A percentile compares a stretch with the other conserved stretches of the same genome.
These are phyloP conservation scores for Phlebiopsis gigantea DNA, from an alignment of 768 basidiomycete genomes.

Conservation along the genomic window DNA sequence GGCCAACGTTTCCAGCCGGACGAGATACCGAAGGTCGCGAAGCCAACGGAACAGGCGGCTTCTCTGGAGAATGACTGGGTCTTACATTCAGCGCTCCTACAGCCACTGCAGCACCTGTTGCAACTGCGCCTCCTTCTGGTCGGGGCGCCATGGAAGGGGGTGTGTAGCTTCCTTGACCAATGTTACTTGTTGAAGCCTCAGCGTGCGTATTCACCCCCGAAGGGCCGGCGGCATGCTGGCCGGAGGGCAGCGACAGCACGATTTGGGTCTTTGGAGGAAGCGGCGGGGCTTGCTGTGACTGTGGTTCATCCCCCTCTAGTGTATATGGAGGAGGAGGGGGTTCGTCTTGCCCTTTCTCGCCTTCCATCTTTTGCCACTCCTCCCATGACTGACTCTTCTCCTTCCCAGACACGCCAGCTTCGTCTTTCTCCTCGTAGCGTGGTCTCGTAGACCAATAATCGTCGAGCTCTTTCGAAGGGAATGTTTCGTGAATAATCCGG, in stretches of 20 bases:
- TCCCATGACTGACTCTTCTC: conserved; percentile 30
- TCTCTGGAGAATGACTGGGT: not conserved
- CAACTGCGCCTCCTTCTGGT: not conserved
- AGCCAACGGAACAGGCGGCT: conserved; percentile 8
- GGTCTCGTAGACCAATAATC: conserved; percentile 72
- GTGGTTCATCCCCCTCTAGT: conserved; percentile 37
- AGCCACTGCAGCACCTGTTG: not conserved
- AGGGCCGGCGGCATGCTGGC: not conserved
- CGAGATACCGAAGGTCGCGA: conserved; percentile 11
- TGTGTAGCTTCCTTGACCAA: not conserved
- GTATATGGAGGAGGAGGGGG: conserved; percentile 67
- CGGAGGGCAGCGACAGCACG: not conserved
- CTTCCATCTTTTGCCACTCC: conserved; percentile 40
- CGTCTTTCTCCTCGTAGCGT: conserved; percentile 36
- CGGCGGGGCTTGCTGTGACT: conserved; percentile 3
- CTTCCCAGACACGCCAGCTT: conserved; percentile 2
- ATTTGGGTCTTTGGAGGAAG: not conserved
- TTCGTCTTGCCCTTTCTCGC: conserved; percentile 37
- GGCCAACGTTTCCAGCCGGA: not conserved
- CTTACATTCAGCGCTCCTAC: conserved; percentile 7
- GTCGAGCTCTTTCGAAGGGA: conserved; percentile 66
- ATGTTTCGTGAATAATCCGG: conserved; percentile 54
- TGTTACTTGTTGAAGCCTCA: not conserved
- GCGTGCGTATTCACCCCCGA: not conserved
- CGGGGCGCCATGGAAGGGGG: not conserved